These are phyloP conservation scores for Coccomyxa sp. DNA, from an alignment of 139 green algal genomes.

Conservation along the genomic window DNA sequence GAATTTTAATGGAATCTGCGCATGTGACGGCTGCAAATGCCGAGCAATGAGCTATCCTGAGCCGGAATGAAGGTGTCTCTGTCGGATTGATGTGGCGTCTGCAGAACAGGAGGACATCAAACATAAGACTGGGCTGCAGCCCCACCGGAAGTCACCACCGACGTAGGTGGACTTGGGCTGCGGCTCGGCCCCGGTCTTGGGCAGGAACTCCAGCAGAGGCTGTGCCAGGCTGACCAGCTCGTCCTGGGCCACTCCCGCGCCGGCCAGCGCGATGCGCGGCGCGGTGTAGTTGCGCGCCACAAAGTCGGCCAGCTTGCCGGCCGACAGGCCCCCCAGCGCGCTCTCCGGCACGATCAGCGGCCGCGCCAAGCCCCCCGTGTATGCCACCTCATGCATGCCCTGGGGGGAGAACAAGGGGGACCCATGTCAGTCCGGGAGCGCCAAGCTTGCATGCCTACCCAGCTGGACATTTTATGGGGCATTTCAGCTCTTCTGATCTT, in stretches of 20 bases:
- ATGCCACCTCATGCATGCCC: slow-evolving; percentile 65
- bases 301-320: slow-evolving; percentile 63
- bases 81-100: background rate
- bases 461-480: background rate
- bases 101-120: background rate
- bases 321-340: slow-evolving; percentile 29
- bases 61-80: background rate
- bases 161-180: slow-evolving; percentile 46
- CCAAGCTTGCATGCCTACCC: background rate
- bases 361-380: slow-evolving; percentile 70
- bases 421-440: background rate
- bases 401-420: background rate
- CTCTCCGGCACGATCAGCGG: slow-evolving; percentile 68
- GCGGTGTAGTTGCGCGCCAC: slow-evolving; percentile 61
- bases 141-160: slow-evolving; percentile 50
- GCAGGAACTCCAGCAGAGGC: slow-evolving; percentile 55
- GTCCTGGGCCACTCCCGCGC: slow-evolving; percentile 72
- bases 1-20: too few species aligned
- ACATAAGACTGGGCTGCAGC: background rate
- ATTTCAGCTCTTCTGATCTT: background rate
- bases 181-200: background rate
- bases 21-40: too few species aligned
- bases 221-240: slow-evolving; percentile 61
- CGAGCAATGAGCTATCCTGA: too few species aligned
- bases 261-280: slow-evolving; percentile 79